Base-by-base conservation (phyloP, 108 stramenopile species). In the Schizochytrium sp. region DNA sequence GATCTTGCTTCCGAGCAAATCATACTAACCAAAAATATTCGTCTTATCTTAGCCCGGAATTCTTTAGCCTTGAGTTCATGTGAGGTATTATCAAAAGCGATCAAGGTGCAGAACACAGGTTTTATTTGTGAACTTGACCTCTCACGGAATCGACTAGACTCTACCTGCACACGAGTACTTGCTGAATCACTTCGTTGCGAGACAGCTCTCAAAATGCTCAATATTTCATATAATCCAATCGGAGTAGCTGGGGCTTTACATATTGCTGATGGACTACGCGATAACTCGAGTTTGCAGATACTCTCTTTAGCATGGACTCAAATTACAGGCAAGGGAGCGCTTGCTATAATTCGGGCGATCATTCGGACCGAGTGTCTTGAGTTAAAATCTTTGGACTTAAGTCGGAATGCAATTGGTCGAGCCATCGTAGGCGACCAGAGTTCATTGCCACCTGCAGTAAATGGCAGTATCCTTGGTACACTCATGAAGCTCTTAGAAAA, bases 271-370 rank as follows among this genome's bases (percentile, higher is more conserved):
- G 64, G 42, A 15, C 64, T 69, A 38, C 5, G 40, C 42, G 7
- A 38, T 38, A 69, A 69, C 64, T 0, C 40, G 64, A 69, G 42
- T 8, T 38, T 69, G 1, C 64, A 44, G 42, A 44, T 69, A 7
- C 64, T 69, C 44, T 69, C 12, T 8, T 10, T 69, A 8, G 64
- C 64, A 15, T 69, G 64, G 64, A 69, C 64, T 44, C 64, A 69
- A 15, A 38, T 38, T 44, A 38, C 8, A 8, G 64, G 19, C 15
- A 7, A 7, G 42, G 64, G 64, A 15, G 64, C 64, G 3, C 64
- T 69, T 44, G 7, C 64, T 0, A 69, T 69, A 0, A 38, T 69
- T 7, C 0, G 15, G 10, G 64, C 64, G 2, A 7, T 69, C 12
- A 38, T 44, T 7, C 7, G 15, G 19, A 69, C 40, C 64, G 15